Evolutionary conservation across 495 filamentous ascomycete species (phyloP).

Genomic region (Beverwykella pulmonaria): DNA sequence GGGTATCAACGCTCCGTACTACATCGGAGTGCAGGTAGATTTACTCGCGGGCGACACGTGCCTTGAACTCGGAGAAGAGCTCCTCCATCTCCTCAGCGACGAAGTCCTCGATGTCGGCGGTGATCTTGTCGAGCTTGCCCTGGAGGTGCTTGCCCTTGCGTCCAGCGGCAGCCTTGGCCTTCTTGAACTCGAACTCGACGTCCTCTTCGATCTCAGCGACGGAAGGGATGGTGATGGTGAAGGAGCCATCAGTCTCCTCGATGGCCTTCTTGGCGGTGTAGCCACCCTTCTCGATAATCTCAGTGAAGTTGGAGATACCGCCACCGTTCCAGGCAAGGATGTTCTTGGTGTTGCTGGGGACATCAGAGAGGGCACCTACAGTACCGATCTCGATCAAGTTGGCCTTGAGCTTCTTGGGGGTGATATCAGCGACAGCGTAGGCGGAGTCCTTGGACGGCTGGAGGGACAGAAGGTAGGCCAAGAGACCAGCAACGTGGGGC

Average conservation of each 20-base stretch:
- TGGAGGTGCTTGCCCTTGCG: constrained; percentile 23
- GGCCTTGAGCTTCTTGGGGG: constrained; percentile 91
- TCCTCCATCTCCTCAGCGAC: constrained; percentile 70
- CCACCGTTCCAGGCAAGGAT: constrained; percentile 99
- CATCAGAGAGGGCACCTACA: constrained; percentile 73
- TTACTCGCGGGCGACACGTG: constrained; percentile 32
- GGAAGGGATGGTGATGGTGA: constrained; percentile 40
- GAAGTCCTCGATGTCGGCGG: constrained; percentile 61
- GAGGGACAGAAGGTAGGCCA: constrained; percentile 97
- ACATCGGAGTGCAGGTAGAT: neutral
- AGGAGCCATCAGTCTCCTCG: constrained; percentile 19
- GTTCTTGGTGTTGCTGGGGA: constrained; percentile 82
- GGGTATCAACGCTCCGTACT: constrained; percentile 2
- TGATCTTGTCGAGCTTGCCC: constrained; percentile 44
- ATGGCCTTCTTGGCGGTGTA: constrained; percentile 47
- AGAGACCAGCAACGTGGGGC: constrained; percentile 91
- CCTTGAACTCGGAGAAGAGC: constrained; percentile 64
- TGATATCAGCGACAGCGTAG: constrained; percentile 85
- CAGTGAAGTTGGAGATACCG: constrained; percentile 84
- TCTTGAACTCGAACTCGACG: constrained; percentile 31
- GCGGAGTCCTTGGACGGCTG: constrained; percentile 86
- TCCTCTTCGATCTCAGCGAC: constrained; percentile 30
- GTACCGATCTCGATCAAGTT: constrained; percentile 85
- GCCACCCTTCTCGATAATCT: constrained; percentile 74
- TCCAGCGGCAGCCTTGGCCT: constrained; percentile 19